Conservation (phyloP, 257 asterid species). For the Marsdenia floribunda region DNA sequence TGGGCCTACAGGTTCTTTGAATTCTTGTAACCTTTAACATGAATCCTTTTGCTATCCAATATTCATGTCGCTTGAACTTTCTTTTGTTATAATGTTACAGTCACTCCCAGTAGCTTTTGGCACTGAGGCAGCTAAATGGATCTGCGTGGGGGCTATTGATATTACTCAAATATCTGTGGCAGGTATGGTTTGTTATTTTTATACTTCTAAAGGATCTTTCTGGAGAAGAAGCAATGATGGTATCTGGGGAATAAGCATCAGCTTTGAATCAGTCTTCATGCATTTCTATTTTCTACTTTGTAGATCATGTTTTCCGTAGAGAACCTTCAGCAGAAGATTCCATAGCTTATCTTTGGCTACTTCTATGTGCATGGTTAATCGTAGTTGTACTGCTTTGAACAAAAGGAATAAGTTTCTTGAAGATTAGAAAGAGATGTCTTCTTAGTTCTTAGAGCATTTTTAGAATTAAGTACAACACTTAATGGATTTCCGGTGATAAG, state of each 20-base stretch:
- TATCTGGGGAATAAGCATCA: too few species aligned
- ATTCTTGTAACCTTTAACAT: not conserved
- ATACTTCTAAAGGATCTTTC: not conserved
- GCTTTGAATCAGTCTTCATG: not conserved
- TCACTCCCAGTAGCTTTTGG: constrained; percentile 98
- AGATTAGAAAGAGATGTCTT: too few species aligned
- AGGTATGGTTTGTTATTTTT: constrained; percentile 34
- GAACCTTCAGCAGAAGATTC: not conserved
- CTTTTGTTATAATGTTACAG: constrained; percentile 32
- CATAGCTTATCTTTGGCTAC: too few species aligned
- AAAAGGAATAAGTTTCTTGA: too few species aligned
- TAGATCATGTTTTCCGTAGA: not conserved
- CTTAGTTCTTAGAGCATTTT: too few species aligned
- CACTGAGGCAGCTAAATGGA: constrained; percentile 94
- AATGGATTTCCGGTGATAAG: too few species aligned
- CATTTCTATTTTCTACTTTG: not conserved
- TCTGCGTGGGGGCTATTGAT: constrained; percentile 96
- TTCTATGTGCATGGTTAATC: too few species aligned
- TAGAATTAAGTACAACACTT: too few species aligned
- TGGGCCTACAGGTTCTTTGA: constrained; percentile 84
- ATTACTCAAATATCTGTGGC: constrained; percentile 91
- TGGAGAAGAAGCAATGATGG: too few species aligned
- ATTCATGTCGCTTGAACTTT: constrained; percentile 10
- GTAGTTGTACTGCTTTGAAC: too few species aligned
- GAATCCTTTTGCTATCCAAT: not conserved